Evolutionary conservation across 2,329 filamentous ascomycete genomes (phyloP).

Genomic region (Fusarium agapanthi): DNA sequence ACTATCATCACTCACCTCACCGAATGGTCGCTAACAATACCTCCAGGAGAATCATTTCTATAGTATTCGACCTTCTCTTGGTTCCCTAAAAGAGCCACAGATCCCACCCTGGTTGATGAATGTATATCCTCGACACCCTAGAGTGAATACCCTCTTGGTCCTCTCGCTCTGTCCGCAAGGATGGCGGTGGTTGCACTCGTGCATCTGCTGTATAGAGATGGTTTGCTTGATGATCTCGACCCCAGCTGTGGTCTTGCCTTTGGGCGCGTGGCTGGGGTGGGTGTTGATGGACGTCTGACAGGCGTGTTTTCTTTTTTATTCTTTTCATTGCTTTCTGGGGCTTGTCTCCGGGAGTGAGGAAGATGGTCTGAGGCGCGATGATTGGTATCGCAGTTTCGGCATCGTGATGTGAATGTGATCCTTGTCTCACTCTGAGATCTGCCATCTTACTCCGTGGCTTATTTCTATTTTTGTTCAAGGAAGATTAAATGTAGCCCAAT

Average conservation of each 20-base stretch:
- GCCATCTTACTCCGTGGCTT: slow-evolving; percentile 72
- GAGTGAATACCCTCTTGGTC: slow-evolving; percentile 40
- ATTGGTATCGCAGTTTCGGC: not conserved
- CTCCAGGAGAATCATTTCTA: slow-evolving; percentile 90
- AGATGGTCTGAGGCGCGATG: slow-evolving; percentile 45
- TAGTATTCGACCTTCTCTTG: slow-evolving; percentile 94
- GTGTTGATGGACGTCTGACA: slow-evolving; percentile 92
- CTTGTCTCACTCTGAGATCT: slow-evolving; percentile 86
- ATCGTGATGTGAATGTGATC: slow-evolving; percentile 38
- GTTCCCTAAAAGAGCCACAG: slow-evolving; percentile 92
- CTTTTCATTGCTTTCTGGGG: slow-evolving; percentile 65
- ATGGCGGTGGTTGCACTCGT: slow-evolving; percentile 56
- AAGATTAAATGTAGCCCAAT: slow-evolving; percentile 68
- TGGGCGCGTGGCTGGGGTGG: slow-evolving; percentile 81
- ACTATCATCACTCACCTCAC: not conserved
- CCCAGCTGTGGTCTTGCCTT: slow-evolving; percentile 76
- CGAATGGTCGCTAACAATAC: not conserved
- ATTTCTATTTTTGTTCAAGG: slow-evolving; percentile 76
- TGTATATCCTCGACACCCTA: slow-evolving; percentile 77
- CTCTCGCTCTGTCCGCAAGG: slow-evolving; percentile 54
- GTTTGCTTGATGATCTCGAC: slow-evolving; percentile 92
- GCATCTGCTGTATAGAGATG: slow-evolving; percentile 73
- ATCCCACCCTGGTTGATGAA: slow-evolving; percentile 66
- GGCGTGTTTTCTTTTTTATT: slow-evolving; percentile 58
- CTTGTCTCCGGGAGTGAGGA: slow-evolving; percentile 60